Conservation (phyloP, 495 filamentous ascomycete species). For the Hypoxylon fragiforme region DNA sequence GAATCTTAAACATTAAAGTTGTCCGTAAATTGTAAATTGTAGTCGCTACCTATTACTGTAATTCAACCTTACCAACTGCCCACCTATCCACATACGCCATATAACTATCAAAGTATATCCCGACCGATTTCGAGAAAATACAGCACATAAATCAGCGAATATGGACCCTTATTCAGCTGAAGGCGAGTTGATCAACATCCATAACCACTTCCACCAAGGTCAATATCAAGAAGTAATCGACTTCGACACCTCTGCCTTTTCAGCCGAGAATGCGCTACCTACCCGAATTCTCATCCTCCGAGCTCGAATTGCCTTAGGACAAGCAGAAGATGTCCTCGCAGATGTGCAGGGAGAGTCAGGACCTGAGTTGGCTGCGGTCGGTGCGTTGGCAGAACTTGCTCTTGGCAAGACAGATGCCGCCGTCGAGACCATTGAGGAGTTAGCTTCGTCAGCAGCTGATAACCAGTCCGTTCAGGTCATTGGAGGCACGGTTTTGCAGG, state of each 20-base stretch:
- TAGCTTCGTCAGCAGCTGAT: constrained; percentile 66
- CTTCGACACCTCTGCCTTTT: constrained; percentile 75
- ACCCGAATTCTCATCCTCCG: constrained; percentile 81
- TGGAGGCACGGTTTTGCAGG: constrained; percentile 75
- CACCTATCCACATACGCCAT: too few relatives aligned
- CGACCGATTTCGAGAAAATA: background rate
- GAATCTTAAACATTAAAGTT: too few relatives aligned
- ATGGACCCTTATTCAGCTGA: constrained; percentile 97
- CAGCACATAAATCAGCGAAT: constrained; percentile 24
- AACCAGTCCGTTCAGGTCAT: constrained; percentile 82
- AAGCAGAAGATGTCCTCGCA: constrained; percentile 69
- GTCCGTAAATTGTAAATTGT: too few relatives aligned
- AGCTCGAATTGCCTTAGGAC: constrained; percentile 77
- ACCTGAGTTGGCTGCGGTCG: constrained; percentile 78
- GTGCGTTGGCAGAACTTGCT: constrained; percentile 71
- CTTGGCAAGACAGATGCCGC: constrained; percentile 64
- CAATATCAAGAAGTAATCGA: constrained; percentile 83
- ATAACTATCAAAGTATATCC: too few relatives aligned
- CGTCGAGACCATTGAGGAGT: constrained; percentile 62
- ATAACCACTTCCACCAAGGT: constrained; percentile 92
- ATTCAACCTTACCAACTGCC: too few relatives aligned
- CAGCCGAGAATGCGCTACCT: constrained; percentile 72
- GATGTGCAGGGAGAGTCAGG: constrained; percentile 66
- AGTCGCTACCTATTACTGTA: too few relatives aligned
- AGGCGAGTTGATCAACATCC: constrained; percentile 93